Evolutionary conservation across 2,329 filamentous ascomycete species (phyloP).

Genomic region (Penicillium sp.): DNA sequence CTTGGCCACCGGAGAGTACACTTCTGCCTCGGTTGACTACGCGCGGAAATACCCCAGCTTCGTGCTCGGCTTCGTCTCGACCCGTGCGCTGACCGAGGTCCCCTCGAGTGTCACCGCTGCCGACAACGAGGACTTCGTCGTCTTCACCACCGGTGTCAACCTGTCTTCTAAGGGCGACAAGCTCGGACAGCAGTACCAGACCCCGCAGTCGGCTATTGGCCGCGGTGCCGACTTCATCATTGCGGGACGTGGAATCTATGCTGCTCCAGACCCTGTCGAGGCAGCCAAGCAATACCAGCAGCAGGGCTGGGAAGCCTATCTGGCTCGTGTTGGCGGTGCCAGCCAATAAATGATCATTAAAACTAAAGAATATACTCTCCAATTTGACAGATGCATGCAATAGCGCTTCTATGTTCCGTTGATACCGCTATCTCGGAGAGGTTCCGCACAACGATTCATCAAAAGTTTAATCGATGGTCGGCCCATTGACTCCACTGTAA

Average conservation of each 20-base stretch:
- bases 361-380: neutral
- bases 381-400: neutral
- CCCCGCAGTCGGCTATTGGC: slow-evolving; percentile 45
- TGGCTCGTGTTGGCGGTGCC: slow-evolving; percentile 32
- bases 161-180: slow-evolving; percentile 49
- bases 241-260: slow-evolving; percentile 49
- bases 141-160: slow-evolving; percentile 52
- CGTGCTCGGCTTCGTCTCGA: slow-evolving; percentile 50
- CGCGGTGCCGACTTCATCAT: slow-evolving; percentile 52
- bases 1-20: slow-evolving; percentile 47
- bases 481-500: neutral
- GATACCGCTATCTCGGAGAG: neutral
- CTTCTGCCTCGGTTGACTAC: slow-evolving; percentile 47
- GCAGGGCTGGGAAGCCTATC: slow-evolving; percentile 49
- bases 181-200: slow-evolving; percentile 51
- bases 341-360: slow-evolving; percentile 14
- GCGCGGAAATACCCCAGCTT: slow-evolving; percentile 46
- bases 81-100: slow-evolving; percentile 40
- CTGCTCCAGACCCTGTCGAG: slow-evolving; percentile 44
- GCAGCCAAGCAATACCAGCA: slow-evolving; percentile 46
- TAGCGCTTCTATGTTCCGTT: neutral
- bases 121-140: slow-evolving; percentile 48
- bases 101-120: slow-evolving; percentile 24
- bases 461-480: neutral
- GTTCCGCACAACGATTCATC: neutral